Conservation (phyloP, 352 stramenopile genomes). For the Phytophthora capsici region DNA sequence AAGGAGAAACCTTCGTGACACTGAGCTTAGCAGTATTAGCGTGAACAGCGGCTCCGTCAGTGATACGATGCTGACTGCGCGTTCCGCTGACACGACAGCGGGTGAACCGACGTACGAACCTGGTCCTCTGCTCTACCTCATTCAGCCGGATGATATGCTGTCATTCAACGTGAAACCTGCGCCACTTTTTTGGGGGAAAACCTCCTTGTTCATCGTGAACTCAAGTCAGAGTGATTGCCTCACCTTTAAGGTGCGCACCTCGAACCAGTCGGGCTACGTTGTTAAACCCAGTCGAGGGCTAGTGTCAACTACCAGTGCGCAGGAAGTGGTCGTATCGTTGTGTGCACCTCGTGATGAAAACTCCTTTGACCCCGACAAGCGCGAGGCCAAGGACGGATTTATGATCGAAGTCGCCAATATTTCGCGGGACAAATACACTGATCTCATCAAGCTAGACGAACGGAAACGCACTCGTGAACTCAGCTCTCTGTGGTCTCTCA, state of each 20-base stretch:
- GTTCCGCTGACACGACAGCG: constrained; percentile 21
- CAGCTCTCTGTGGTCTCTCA: constrained; percentile 50
- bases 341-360: constrained; percentile 43
- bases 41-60: constrained; percentile 30
- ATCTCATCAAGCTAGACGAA: constrained; percentile 51
- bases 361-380: constrained; percentile 47
- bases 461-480: constrained; percentile 43
- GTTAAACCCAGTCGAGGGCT: constrained; percentile 76
- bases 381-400: constrained; percentile 74
- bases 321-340: constrained; percentile 66
- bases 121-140: constrained; percentile 42
- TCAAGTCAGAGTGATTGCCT: constrained; percentile 55
- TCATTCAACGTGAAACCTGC: constrained; percentile 48
- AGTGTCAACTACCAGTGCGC: constrained; percentile 61
- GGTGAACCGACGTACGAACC: constrained; percentile 13
- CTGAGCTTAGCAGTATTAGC: constrained; percentile 28
- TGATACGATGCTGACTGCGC: constrained; percentile 36
- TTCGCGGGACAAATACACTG: constrained; percentile 39
- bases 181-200: constrained; percentile 40
- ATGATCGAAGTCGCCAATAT: constrained; percentile 73
- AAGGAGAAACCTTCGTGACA: constrained; percentile 19
- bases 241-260: constrained; percentile 82
- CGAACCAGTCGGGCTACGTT: constrained; percentile 77
- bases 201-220: constrained; percentile 73
- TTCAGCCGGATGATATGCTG: constrained; percentile 53